Evolutionary conservation across 495 filamentous ascomycete species (phyloP).

Genomic region (Penicillium macrosclerotiorum): DNA sequence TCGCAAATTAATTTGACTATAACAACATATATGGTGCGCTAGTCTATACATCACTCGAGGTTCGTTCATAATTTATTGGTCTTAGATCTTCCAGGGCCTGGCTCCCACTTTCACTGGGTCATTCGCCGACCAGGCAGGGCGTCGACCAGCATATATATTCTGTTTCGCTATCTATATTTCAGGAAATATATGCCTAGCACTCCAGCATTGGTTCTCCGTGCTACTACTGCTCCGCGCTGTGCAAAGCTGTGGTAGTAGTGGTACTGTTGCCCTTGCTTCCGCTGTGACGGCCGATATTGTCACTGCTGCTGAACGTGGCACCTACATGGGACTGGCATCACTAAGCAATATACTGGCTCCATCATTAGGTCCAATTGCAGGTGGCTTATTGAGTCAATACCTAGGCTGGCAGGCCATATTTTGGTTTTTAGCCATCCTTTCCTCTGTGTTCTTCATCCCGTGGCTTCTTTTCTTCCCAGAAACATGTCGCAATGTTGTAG

Average conservation of each 20-base stretch:
- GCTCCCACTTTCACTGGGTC: conserved; percentile 49
- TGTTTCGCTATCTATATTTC: conserved; percentile 47
- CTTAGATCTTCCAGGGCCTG: conserved; percentile 49
- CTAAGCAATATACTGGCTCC: conserved; percentile 35
- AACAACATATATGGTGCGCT: conserved; percentile 47
- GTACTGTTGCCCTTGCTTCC: conserved; percentile 44
- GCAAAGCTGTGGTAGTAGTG: conserved; percentile 50
- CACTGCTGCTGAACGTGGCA: conserved; percentile 45
- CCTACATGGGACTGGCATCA: conserved; percentile 43
- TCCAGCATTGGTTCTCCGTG: conserved; percentile 43
- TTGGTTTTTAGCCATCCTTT: conserved; percentile 66
- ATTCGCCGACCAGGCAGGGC: conserved; percentile 49
- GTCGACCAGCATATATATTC: conserved; percentile 47
- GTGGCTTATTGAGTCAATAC: conserved; percentile 60
- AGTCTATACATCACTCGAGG: background rate
- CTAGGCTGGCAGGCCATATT: conserved; percentile 73
- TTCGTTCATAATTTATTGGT: background rate
- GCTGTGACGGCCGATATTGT: conserved; percentile 47
- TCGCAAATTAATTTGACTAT: conserved; percentile 49
- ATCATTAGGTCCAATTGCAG: conserved; percentile 58
- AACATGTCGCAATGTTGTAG: conserved; percentile 42
- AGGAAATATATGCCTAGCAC: conserved; percentile 46
- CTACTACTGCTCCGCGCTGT: conserved; percentile 48
- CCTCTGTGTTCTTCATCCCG: conserved; percentile 33
- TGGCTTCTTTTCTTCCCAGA: conserved; percentile 41